These are phyloP conservation scores for Leptodontidium sp. DNA, from an alignment of 2,329 filamentous ascomycete genomes.

Conservation along the genomic window DNA sequence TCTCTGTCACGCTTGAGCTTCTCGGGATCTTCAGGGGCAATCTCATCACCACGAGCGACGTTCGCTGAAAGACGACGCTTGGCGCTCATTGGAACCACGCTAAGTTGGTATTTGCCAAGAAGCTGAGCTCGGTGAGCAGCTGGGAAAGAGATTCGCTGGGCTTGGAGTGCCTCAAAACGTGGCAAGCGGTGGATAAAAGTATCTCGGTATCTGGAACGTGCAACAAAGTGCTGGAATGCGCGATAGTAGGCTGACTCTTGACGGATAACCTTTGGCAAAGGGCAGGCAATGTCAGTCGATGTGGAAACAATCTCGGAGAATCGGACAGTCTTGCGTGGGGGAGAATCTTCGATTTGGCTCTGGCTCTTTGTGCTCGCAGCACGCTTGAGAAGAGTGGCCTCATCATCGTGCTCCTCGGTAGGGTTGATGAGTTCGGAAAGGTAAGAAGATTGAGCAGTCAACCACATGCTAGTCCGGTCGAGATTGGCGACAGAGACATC, in stretches of 20 bases:
- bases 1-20: constrained; percentile 77
- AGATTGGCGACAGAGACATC: constrained; percentile 75
- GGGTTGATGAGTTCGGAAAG: constrained; percentile 71
- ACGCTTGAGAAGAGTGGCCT: constrained; percentile 45
- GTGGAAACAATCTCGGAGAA: constrained; percentile 63
- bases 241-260: constrained; percentile 86
- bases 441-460: constrained; percentile 82
- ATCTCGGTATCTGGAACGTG: constrained; percentile 72
- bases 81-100: constrained; percentile 70
- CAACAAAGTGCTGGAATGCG: constrained; percentile 79
- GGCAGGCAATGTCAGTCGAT: constrained; percentile 50
- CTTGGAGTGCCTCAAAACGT: constrained; percentile 88
- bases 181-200: constrained; percentile 85
- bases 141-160: constrained; percentile 77
- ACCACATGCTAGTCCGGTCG: constrained; percentile 87
- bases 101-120: constrained; percentile 84
- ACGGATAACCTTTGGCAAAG: constrained; percentile 58
- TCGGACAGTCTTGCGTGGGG: constrained; percentile 76
- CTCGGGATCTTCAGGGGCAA: constrained; percentile 67
- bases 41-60: constrained; percentile 75
- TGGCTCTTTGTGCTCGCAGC: constrained; percentile 41
- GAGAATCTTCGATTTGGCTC: constrained; percentile 31
- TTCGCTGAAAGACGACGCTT: constrained; percentile 77
- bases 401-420: constrained; percentile 52
- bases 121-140: constrained; percentile 81